Base-by-base conservation (phyloP, 2,329 filamentous ascomycete genomes). In the Colletotrichum abscissum region DNA sequence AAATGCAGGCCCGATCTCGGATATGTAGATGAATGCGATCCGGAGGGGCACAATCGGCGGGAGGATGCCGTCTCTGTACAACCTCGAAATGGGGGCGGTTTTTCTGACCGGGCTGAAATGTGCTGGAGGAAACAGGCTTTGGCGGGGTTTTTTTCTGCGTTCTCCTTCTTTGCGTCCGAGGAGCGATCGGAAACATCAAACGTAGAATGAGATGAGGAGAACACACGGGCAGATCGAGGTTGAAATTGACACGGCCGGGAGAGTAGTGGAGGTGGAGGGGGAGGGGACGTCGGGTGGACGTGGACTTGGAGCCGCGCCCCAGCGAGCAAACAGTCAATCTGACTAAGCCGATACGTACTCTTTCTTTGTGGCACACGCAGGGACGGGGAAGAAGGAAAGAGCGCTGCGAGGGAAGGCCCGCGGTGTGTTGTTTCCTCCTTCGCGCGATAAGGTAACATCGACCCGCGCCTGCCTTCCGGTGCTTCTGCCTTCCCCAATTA, bases 161-260 rank as follows among this genome's bases (percentile, higher is more conserved):
- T 52, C 22, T 35, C 54, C 4, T 24, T n/a, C n/a, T 42, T 54
- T 52, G 62, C 42, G 62, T 42, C 30, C 35, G n/a, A 49, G 26
- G 35, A 60, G 35, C 28, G 56, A 49, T 38, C n/a, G 52, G 52
- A 6, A 67, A 46, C 42, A 46, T 46, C 16, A 12, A 67, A 46
- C 19, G 16, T 46, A 16, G 46, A 60, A 60, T 30, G 58, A 58
- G 56, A 65, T 52, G 69, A 63, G 64, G 56, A 57, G 33, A 70
- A 38, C n/a, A 55, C 49, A 65, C 56, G 66, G 60, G 46, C 66
- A 52, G 35, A 26, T 63, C 56, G 65, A 69, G 59, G 64, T 72
- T 72, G 69, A 69, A 68, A 72, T 72, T 63, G 65, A 72, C 64
- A 69, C 58, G 57, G 58, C 35, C 54, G n/a, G 14, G 19, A 28